phyloP scores from a whole-genome alignment of 1,284 basidiomycete genomes.

The Apiotrichum siamense region DNA sequence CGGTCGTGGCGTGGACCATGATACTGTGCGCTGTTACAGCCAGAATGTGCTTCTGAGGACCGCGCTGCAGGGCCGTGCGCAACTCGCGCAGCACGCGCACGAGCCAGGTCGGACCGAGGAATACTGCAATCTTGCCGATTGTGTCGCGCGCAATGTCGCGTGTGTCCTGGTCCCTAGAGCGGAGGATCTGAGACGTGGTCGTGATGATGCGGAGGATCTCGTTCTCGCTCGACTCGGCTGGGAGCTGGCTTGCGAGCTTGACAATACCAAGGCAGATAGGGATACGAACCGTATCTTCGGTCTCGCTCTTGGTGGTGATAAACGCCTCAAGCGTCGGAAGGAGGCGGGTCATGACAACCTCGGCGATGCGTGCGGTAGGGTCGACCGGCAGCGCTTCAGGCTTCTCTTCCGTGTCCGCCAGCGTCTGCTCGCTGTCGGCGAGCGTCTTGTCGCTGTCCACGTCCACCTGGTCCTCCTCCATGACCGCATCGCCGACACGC shows the following conservation, averaged over 20 bases:
- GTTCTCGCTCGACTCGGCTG: constrained; percentile 58
- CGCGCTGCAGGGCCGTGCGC: constrained; percentile 72
- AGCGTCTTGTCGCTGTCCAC: constrained; percentile 37
- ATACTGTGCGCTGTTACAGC: constrained; percentile 80
- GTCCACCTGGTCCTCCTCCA: constrained; percentile 30
- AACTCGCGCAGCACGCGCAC: constrained; percentile 72
- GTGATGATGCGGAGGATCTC: constrained; percentile 78
- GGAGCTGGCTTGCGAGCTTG: constrained; percentile 75
- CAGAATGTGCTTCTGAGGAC: constrained; percentile 89
- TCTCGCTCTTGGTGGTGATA: constrained; percentile 67
- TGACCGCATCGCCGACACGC: constrained; percentile 21
- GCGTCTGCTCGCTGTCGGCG: constrained; percentile 25
- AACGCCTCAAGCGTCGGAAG: constrained; percentile 71
- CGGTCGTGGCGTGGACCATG: constrained; percentile 65
- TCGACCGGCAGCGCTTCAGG: constrained; percentile 23
- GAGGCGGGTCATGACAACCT: constrained; percentile 68
- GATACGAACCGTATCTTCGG: constrained; percentile 76
- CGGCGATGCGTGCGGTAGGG: constrained; percentile 55
- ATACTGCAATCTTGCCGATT: constrained; percentile 71
- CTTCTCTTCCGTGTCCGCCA: too few species aligned
- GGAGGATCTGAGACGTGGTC: constrained; percentile 76
- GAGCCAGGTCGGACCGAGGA: constrained; percentile 69
- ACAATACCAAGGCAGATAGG: constrained; percentile 85
- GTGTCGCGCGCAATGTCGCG: constrained; percentile 82
- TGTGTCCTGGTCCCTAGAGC: constrained; percentile 89